Evolutionary conservation across 1,284 basidiomycete species (phyloP).

Genomic region (Microbotryum saponariae): DNA sequence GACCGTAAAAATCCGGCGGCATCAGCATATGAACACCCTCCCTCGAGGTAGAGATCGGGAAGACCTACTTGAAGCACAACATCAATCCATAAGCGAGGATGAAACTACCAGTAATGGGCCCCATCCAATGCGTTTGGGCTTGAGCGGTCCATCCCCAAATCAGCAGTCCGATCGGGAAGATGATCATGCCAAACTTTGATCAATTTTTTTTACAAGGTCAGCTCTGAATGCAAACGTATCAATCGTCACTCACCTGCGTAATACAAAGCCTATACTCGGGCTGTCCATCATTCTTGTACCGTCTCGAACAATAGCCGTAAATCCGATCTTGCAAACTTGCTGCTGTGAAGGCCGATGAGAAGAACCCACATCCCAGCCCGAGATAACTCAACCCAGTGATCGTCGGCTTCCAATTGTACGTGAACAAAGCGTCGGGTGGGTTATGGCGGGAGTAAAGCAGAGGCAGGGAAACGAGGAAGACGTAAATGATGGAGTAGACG

Average conservation of each 20-base stretch:
- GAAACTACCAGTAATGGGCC: slow-evolving; percentile 38
- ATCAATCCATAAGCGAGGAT: slow-evolving; percentile 34
- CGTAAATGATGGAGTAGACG: slow-evolving; percentile 43
- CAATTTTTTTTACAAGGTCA: slow-evolving; percentile 31
- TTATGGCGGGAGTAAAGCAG: slow-evolving; percentile 43
- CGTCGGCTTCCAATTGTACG: slow-evolving; percentile 43
- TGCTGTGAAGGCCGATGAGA: slow-evolving; percentile 41
- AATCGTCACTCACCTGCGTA: not conserved
- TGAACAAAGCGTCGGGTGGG: slow-evolving; percentile 38
- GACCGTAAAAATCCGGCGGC: not conserved
- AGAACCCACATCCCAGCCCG: slow-evolving; percentile 45
- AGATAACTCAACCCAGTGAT: slow-evolving; percentile 43
- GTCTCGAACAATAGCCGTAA: slow-evolving; percentile 39
- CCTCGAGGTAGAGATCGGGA: not conserved
- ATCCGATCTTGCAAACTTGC: slow-evolving; percentile 43
- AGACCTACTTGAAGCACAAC: not conserved
- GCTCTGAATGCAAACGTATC: not conserved
- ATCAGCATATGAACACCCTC: no score
- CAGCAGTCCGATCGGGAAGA: slow-evolving; percentile 45
- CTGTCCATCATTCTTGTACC: slow-evolving; percentile 38
- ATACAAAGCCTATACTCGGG: slow-evolving; percentile 42
- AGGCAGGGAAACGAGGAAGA: slow-evolving; percentile 44
- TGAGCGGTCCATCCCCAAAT: slow-evolving; percentile 43
- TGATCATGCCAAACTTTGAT: slow-evolving; percentile 45
- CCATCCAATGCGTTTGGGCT: slow-evolving; percentile 42